These are phyloP conservation scores for Hansenula sp. DNA, from an alignment of 1,139 yeast species.

Conservation along the genomic window DNA sequence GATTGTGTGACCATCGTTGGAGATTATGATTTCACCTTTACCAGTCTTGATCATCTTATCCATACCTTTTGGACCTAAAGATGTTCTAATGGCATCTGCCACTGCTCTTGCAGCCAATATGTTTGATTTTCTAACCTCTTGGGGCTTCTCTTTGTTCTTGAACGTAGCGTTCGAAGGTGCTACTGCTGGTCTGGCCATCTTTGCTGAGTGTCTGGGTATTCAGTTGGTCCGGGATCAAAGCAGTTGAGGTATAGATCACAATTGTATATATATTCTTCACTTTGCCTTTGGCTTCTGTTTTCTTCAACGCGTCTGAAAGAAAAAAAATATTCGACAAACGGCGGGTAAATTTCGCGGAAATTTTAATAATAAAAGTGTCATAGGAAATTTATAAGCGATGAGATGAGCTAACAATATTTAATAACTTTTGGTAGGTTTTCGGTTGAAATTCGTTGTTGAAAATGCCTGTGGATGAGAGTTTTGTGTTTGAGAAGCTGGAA, in stretches of 20 bases:
- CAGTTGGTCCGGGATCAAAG: not conserved
- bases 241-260: no score
- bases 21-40: constrained; percentile 86
- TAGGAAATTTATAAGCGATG: not conserved
- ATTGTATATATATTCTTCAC: not conserved
- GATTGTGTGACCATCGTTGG: constrained; percentile 97
- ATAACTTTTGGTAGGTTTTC: no score
- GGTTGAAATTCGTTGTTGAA: no score
- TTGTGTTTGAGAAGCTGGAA: constrained; percentile 30
- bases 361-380: no score
- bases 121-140: constrained; percentile 90
- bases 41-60: constrained; percentile 98
- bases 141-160: constrained; percentile 94
- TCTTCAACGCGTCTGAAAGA: constrained; percentile 1
- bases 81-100: constrained; percentile 96
- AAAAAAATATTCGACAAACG: not conserved
- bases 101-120: constrained; percentile 96
- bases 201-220: not conserved
- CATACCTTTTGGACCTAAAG: constrained; percentile 98
- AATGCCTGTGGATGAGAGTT: not conserved
- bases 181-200: constrained; percentile 22
- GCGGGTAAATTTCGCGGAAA: not conserved
- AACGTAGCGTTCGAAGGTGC: constrained; percentile 82
- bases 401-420: no score
- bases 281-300: not conserved